Evolutionary conservation across 768 basidiomycete species (phyloP).

Genomic region (Russula brevipes): DNA sequence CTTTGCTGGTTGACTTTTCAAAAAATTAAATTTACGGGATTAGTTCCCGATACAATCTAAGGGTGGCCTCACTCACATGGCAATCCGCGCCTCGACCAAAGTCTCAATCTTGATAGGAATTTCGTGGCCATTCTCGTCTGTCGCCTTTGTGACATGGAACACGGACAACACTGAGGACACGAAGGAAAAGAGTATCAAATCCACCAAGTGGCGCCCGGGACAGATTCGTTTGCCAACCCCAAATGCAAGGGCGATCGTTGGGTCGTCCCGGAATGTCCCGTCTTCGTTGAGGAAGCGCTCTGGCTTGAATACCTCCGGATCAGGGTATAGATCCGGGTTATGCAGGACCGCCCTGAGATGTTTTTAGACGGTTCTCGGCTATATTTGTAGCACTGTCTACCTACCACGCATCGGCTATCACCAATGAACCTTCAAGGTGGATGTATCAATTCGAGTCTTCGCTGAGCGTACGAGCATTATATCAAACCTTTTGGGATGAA

Average conservation of each 20-base stretch:
- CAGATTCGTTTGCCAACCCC: conserved; percentile 15
- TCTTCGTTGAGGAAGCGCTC: conserved; percentile 3
- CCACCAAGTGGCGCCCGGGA: conserved; percentile 14
- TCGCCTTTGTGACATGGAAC: too few relatives aligned
- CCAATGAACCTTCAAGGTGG: neutral
- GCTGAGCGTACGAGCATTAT: too few relatives aligned
- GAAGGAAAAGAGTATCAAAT: too few relatives aligned
- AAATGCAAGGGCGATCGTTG: neutral
- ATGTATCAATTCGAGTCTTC: neutral
- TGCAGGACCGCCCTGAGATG: conserved; percentile 10
- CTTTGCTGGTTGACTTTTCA: too few relatives aligned
- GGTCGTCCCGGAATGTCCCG: conserved; percentile 6
- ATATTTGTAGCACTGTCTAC: neutral
- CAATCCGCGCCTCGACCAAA: too few relatives aligned
- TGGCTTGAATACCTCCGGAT: conserved; percentile 8
- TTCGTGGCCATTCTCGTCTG: too few relatives aligned
- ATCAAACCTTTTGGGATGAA: conserved; percentile 15
- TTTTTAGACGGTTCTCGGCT: neutral
- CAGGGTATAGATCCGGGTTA: conserved; percentile 9
- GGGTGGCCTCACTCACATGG: too few relatives aligned
- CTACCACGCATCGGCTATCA: conserved; percentile 4
- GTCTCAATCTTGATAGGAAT: too few relatives aligned
- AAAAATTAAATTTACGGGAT: too few relatives aligned
- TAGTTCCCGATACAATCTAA: too few relatives aligned
- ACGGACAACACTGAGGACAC: too few relatives aligned